Percentiles rank a stretch among this genome's conserved stretches.
Evolutionary conservation across 768 basidiomycete species (phyloP).

Genomic region (Dentipellis sp.): DNA sequence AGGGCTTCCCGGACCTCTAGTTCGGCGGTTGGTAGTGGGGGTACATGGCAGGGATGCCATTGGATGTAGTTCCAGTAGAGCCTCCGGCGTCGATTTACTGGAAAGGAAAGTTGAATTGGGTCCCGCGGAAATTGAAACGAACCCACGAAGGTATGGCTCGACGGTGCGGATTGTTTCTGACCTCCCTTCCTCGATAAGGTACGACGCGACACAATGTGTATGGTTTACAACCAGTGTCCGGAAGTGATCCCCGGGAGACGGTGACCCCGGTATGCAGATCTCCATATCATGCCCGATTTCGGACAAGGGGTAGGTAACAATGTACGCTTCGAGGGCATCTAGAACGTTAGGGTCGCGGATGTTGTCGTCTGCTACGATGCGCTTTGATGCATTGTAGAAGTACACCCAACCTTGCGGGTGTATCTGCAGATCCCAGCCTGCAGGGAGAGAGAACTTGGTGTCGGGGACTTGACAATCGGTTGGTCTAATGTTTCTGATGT

Average conservation of each 20-base stretch:
- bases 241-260: slow-evolving; percentile 15
- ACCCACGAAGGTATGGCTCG: no score
- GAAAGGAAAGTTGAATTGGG: slow-evolving; percentile 9
- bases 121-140: slow-evolving; percentile 7
- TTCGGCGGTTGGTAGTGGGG: slow-evolving; percentile 32
- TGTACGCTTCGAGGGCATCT: slow-evolving; percentile 21
- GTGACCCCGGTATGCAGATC: slow-evolving; percentile 28
- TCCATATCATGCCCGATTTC: slow-evolving; percentile 34
- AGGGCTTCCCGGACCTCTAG: slow-evolving; percentile 40
- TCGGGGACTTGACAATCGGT: background rate
- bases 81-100: slow-evolving; percentile 21
- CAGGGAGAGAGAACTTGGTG: slow-evolving; percentile 4
- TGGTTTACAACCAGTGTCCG: slow-evolving; percentile 39
- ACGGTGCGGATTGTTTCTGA: no score
- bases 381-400: slow-evolving; percentile 31
- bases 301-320: slow-evolving; percentile 20
- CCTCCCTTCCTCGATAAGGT: slow-evolving; percentile 8
- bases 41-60: slow-evolving; percentile 37
- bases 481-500: no score
- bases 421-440: slow-evolving; percentile 31
- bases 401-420: slow-evolving; percentile 45
- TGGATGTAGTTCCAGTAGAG: slow-evolving; percentile 46
- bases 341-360: slow-evolving; percentile 30
- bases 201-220: slow-evolving; percentile 36
- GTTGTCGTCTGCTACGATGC: slow-evolving; percentile 41